phyloP scores from a whole-genome alignment of 768 basidiomycete genomes.

The Grammothele lineata region DNA sequence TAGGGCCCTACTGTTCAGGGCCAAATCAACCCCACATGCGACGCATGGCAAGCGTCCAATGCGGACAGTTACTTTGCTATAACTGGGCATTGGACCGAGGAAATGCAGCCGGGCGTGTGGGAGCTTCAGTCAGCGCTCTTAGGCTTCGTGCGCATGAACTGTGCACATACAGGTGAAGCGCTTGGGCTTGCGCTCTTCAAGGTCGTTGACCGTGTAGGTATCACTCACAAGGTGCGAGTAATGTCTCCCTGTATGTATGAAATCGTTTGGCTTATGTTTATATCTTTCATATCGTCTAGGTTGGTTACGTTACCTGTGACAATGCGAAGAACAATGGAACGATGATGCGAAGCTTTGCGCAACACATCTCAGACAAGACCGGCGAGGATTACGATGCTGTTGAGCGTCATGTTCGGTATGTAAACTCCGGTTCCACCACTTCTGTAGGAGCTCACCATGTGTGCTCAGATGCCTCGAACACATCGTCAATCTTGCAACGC shows the following conservation, averaged over 20 bases:
- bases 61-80: constrained; percentile 36
- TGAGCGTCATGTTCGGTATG: constrained; percentile 14
- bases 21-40: constrained; percentile 31
- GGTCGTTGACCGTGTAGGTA: constrained; percentile 24
- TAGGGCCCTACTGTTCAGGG: constrained; percentile 14
- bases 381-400: constrained; percentile 4
- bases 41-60: constrained; percentile 38
- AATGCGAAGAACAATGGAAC: constrained; percentile 36
- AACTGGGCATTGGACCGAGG: constrained; percentile 38
- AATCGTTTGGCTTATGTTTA: no score
- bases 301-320: constrained; percentile 34
- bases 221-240: constrained; percentile 30
- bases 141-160: constrained; percentile 33
- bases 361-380: constrained; percentile 1
- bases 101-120: constrained; percentile 23
- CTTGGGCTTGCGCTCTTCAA: constrained; percentile 37
- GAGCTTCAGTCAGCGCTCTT: constrained; percentile 26
- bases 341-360: constrained; percentile 28
- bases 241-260: no score
- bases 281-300: constrained; percentile 17
- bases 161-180: constrained; percentile 31
- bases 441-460: background rate
- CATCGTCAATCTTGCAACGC: constrained; percentile 31
- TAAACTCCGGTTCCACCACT: background rate
- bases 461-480: constrained; percentile 28